Base-by-base conservation (phyloP, 371 early-diverging fungal species). In the Nematocida displodere region DNA sequence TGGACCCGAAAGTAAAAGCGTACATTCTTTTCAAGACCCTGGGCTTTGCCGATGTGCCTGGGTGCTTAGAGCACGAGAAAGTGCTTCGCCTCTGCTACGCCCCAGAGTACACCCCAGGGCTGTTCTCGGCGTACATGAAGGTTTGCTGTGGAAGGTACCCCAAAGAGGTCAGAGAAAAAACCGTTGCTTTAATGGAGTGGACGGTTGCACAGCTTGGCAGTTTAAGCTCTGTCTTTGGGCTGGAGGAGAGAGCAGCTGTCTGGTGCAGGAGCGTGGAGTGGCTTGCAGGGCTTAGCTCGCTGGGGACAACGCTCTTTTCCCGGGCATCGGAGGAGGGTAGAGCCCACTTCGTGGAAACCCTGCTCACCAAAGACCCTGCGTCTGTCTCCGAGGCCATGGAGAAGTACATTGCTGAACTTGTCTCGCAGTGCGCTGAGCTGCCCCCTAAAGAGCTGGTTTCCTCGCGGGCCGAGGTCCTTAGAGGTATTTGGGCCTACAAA, bases 21-120 rank as follows among this genome's bases (percentile, higher is more conserved):
- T 71, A 71, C 39, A 36, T 71, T 47, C 50, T 71, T 22, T 61
- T 50, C 36, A 42, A 71, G 26, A 61, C 37, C 13, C 47, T 71
- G 2, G 34, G 24, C 17, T 15, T 63, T 4, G 13, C 42, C 1
- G 26, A 3, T 8, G 29, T n/a, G 7, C 42, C 28, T 13, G 62
- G 22, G 22, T 4, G 34, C 2, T 4, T 15, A 8, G 8, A 17
- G 1, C 75, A 71, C 54, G 48, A 33, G 34, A 26, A 20, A 17
- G 75, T 56, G 0, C n/a, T 71, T 15, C 24, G 47, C 17, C 44
- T 28, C 28, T 47, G n/a, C 36, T 71, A 39, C 33, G 17, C 22
- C 11, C 26, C 17, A 22, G 31, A 62, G 50, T 71, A 71, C 48
- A 54, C 48, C 2, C 75, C 75, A 2, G 75, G 75, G 13, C 24